Conservation (phyloP, 73 alveolate species). For the Symbiodinium natans region DNA sequence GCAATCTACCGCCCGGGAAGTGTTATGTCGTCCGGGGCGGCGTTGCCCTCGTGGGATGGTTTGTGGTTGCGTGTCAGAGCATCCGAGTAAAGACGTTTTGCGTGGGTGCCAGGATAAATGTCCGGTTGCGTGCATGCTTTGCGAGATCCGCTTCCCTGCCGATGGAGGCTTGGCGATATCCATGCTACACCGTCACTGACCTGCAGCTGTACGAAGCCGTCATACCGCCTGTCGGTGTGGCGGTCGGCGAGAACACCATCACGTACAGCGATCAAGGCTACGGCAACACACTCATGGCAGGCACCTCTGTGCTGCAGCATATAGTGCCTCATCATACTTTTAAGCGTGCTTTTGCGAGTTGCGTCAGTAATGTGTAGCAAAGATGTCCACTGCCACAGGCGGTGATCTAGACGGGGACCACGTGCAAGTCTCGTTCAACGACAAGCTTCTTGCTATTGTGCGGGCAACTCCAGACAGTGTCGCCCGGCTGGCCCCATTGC, state of each 20-base stretch:
- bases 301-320: not conserved
- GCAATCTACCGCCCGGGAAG: not conserved
- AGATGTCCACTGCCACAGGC: no score
- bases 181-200: not conserved
- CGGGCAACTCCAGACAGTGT: no score
- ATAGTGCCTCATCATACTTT: not conserved
- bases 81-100: no score
- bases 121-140: not conserved
- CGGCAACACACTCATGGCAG: not conserved
- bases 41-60: not conserved
- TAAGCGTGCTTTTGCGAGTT: not conserved
- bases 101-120: no score
- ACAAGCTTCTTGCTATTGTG: no score
- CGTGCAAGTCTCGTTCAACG: no score
- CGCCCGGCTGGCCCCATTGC: no score
- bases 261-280: not conserved
- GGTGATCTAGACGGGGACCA: no score
- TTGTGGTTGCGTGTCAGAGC: not conserved
- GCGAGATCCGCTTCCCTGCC: not conserved
- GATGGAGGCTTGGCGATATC: not conserved
- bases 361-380: not conserved
- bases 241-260: not conserved
- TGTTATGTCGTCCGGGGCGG: not conserved
- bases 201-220: not conserved
- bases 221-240: not conserved